Conservation (phyloP, 1,284 basidiomycete genomes). For the Cutaneotrichosporon sp. region DNA sequence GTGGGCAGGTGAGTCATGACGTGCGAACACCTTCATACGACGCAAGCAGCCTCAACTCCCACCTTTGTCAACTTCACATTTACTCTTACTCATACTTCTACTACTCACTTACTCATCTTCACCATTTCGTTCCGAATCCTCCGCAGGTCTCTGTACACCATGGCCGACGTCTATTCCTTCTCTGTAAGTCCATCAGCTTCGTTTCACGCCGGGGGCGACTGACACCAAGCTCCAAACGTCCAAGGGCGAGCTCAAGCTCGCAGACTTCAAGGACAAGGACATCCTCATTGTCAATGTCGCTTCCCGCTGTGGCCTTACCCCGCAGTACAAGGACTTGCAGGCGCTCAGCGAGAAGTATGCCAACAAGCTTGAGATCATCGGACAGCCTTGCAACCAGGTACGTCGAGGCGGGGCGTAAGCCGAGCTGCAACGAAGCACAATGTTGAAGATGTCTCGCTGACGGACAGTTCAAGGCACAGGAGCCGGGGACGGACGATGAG, state of each 20-base stretch:
- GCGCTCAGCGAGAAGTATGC: slow-evolving; percentile 77
- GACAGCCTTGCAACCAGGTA: slow-evolving; percentile 83
- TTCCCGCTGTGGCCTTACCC: slow-evolving; percentile 62
- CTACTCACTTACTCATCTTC: slow-evolving; percentile 8
- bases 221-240: slow-evolving; percentile 40
- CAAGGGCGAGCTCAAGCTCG: slow-evolving; percentile 33
- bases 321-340: slow-evolving; percentile 84
- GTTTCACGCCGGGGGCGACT: not conserved
- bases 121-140: not conserved
- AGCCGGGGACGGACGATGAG: slow-evolving; percentile 66
- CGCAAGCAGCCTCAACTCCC: no score
- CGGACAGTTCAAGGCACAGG: slow-evolving; percentile 54
- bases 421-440: no score
- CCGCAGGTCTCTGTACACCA: slow-evolving; percentile 11
- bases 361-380: slow-evolving; percentile 68
- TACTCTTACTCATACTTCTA: slow-evolving; percentile 25
- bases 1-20: not conserved
- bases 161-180: slow-evolving; percentile 46
- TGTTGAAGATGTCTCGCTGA: no score
- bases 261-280: slow-evolving; percentile 43
- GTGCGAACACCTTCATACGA: no score
- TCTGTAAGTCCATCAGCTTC: slow-evolving; percentile 22
- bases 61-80: not conserved
- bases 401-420: no score
- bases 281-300: slow-evolving; percentile 49